Evolutionary conservation across 2,329 filamentous ascomycete species (phyloP).

Genomic region (Penicillium sp.): DNA sequence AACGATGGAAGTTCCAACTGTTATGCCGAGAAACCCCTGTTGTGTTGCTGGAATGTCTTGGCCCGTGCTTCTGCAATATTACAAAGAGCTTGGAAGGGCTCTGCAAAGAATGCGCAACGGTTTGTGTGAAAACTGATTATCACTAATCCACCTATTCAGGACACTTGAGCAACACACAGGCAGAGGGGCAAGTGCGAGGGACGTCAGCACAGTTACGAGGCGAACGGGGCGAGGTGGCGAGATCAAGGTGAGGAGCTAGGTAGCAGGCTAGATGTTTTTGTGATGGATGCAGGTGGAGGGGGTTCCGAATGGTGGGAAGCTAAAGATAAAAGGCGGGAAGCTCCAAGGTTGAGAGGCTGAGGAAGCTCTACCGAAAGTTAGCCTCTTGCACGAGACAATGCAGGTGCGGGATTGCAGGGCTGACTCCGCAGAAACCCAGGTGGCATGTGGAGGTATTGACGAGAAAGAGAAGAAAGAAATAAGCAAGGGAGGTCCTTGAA

Average conservation of each 20-base stretch:
- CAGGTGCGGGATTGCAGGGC: slow-evolving; percentile 9
- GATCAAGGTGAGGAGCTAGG: background rate
- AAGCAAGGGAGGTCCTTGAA: slow-evolving; percentile 15
- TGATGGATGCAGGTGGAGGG: background rate
- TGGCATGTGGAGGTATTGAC: slow-evolving; percentile 21
- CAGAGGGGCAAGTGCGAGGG: background rate
- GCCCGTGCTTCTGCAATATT: slow-evolving; percentile 19
- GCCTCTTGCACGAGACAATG: slow-evolving; percentile 10
- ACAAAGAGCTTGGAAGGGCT: slow-evolving; percentile 10
- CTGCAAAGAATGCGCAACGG: background rate
- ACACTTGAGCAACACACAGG: background rate
- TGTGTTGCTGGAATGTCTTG: slow-evolving; percentile 27
- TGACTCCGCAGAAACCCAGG: slow-evolving; percentile 14
- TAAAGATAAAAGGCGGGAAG: slow-evolving; percentile 1
- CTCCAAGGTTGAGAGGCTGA: background rate
- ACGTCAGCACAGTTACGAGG: background rate
- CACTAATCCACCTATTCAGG: background rate
- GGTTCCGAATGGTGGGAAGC: background rate
- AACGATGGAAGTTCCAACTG: slow-evolving; percentile 19
- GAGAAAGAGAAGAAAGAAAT: slow-evolving; percentile 5
- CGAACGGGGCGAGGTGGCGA: background rate
- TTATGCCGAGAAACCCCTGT: slow-evolving; percentile 19
- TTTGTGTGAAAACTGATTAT: background rate
- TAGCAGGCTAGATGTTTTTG: background rate
- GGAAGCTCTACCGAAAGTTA: slow-evolving; percentile 16